Evolutionary conservation across 169 alveolate species (phyloP).

Genomic region (Plasmodium berghei): DNA sequence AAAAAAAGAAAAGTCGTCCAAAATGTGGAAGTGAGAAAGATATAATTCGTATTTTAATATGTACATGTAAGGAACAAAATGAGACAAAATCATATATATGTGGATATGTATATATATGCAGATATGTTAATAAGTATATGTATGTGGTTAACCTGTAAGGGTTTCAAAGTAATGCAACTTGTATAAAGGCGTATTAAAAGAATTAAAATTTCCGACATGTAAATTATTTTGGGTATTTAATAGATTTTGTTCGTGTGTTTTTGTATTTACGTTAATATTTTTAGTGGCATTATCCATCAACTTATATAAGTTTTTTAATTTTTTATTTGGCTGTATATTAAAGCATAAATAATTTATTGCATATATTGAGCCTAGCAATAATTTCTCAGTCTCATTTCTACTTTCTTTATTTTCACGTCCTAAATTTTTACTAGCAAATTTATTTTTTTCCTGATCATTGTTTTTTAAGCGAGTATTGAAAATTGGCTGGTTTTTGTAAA

Average conservation of each 20-base stretch:
- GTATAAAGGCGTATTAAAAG: slow-evolving; percentile 65
- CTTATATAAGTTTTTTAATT: slow-evolving; percentile 58
- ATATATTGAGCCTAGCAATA: slow-evolving; percentile 64
- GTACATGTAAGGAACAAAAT: background rate
- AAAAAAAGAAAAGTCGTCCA: background rate
- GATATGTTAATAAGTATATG: background rate
- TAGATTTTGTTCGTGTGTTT: slow-evolving; percentile 29
- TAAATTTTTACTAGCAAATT: background rate
- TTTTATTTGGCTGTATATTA: slow-evolving; percentile 75
- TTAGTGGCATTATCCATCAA: slow-evolving; percentile 17
- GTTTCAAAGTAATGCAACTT: slow-evolving; percentile 71
- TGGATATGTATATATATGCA: background rate
- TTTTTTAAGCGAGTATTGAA: slow-evolving; percentile 49
- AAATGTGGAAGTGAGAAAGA: background rate
- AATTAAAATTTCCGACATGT: slow-evolving; percentile 65
- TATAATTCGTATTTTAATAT: background rate
- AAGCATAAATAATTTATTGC: slow-evolving; percentile 69
- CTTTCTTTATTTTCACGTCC: slow-evolving; percentile 9
- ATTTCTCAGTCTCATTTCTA: slow-evolving; percentile 50
- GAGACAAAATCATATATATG: background rate
- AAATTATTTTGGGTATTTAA: slow-evolving; percentile 38
- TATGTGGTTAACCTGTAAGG: slow-evolving; percentile 26
- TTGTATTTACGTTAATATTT: slow-evolving; percentile 29
- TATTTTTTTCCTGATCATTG: slow-evolving; percentile 32
- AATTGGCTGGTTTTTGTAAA: slow-evolving; percentile 69